phyloP scores from a whole-genome alignment of 805 yeast species.

The Starmerella vaccinii region DNA sequence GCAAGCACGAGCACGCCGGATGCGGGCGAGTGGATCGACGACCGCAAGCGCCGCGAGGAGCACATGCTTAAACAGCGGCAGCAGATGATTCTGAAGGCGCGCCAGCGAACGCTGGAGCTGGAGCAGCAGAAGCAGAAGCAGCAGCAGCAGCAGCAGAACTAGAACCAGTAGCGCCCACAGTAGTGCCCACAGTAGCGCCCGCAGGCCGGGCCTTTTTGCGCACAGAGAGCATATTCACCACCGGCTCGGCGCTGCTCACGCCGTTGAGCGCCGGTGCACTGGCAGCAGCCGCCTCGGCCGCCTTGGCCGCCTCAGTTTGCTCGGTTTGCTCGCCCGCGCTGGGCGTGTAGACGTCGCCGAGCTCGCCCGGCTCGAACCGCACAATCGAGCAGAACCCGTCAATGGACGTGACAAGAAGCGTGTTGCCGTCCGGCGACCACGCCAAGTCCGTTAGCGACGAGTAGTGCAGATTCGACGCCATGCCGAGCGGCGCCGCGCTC shows the following conservation, averaged over 20 bases:
- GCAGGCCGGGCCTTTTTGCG: not conserved
- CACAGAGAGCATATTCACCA: not conserved
- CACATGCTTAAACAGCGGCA: constrained; percentile 42
- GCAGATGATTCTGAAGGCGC: constrained; percentile 52
- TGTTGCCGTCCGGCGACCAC: constrained; percentile 72
- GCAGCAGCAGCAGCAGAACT: not conserved
- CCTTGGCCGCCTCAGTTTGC: no score
- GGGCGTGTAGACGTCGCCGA: constrained; percentile 39
- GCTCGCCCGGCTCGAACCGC: constrained; percentile 40
- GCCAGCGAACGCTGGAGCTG: constrained; percentile 31
- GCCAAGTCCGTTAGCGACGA: constrained; percentile 77
- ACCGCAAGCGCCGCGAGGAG: constrained; percentile 37
- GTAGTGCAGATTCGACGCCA: constrained; percentile 72
- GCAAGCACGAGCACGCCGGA: constrained; percentile 1
- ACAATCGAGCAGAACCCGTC: constrained; percentile 85
- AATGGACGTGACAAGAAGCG: constrained; percentile 66
- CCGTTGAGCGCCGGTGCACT: constrained; percentile 2
- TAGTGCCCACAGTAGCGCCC: no score
- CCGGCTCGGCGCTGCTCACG: not conserved
- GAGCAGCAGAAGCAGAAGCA: constrained; percentile 5
- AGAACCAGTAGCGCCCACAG: no score
- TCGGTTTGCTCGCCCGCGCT: not conserved
- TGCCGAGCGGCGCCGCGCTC: constrained; percentile 54
- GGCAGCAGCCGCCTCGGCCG: no score
- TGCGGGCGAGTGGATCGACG: constrained; percentile 34